phyloP scores from a whole-genome alignment of 2,329 filamentous ascomycete genomes.

The Raffaelea deltoideospora region DNA sequence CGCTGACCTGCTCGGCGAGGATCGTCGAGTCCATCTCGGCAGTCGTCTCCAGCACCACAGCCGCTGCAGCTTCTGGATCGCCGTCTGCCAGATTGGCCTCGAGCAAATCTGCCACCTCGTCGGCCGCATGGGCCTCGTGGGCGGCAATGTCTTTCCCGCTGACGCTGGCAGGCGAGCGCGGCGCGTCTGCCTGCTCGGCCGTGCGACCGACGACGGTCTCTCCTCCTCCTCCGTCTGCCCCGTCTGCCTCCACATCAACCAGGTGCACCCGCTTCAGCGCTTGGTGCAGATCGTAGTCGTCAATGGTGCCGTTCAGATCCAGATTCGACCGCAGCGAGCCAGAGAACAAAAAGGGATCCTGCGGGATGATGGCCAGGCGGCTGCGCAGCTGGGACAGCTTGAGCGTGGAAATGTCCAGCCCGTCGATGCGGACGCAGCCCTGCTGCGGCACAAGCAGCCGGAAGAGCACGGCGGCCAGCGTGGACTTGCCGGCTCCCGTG shows the following conservation, averaged over 20 bases:
- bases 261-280: constrained; percentile 46
- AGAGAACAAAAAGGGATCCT: constrained; percentile 51
- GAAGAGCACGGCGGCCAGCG: constrained; percentile 50
- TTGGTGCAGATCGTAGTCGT: constrained; percentile 44
- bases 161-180: too few species aligned
- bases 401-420: constrained; percentile 38
- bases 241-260: constrained; percentile 27
- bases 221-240: too few species aligned
- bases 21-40: constrained; percentile 7
- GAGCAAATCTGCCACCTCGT: constrained; percentile 7
- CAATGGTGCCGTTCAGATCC: constrained; percentile 45
- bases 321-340: constrained; percentile 49
- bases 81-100: constrained; percentile 5
- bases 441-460: constrained; percentile 32
- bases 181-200: too few species aligned
- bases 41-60: too few species aligned
- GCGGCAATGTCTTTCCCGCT: too few species aligned
- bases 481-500: constrained; percentile 51
- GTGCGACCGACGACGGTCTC: too few species aligned
- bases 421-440: constrained; percentile 29
- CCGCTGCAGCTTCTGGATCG: too few species aligned
- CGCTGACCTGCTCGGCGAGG: constrained; percentile 1
- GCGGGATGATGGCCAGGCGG: constrained; percentile 49
- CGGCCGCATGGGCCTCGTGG: too few species aligned
- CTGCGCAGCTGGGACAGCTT: constrained; percentile 46